phyloP scores from a whole-genome alignment of 2,329 filamentous ascomycete genomes.

The Orbilia javanica region DNA sequence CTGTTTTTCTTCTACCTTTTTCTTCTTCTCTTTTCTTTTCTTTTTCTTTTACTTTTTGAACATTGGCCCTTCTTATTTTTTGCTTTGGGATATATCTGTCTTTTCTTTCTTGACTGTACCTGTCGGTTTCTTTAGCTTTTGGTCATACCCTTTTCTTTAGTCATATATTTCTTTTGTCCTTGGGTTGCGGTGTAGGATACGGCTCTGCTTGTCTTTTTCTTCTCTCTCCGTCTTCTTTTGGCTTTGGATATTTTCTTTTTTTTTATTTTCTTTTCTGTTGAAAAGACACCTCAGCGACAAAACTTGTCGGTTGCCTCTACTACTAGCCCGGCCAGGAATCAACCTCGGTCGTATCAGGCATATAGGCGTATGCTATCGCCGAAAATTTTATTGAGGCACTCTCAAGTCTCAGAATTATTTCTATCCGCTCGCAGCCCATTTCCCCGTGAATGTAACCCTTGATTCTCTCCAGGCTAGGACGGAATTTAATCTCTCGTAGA shows the following conservation, averaged over 20 bases:
- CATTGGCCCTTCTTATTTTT: background rate
- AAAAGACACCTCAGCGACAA: background rate
- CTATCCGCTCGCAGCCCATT: too few relatives aligned
- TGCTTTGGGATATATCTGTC: constrained; percentile 4
- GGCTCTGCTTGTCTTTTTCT: background rate
- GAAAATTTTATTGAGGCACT: too few relatives aligned
- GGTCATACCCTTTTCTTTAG: constrained; percentile 20
- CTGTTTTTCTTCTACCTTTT: background rate
- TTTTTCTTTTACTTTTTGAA: constrained; percentile 2
- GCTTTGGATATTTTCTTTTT: background rate
- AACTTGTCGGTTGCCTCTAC: too few relatives aligned
- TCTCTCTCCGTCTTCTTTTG: background rate
- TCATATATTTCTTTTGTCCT: background rate
- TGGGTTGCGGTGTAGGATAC: constrained; percentile 21
- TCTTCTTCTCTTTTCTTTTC: background rate
- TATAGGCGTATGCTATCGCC: too few relatives aligned
- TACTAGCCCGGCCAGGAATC: too few relatives aligned
- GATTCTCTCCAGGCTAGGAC: too few relatives aligned
- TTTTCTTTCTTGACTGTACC: constrained; percentile 12
- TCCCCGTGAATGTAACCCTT: too few relatives aligned
- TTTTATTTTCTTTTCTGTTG: too few relatives aligned
- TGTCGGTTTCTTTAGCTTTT: background rate
- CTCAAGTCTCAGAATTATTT: too few relatives aligned
- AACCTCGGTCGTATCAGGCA: too few relatives aligned
- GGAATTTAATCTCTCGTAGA: too few relatives aligned